Base-by-base conservation (phyloP, 768 basidiomycete species). In the Sarcodon aspratus region DNA sequence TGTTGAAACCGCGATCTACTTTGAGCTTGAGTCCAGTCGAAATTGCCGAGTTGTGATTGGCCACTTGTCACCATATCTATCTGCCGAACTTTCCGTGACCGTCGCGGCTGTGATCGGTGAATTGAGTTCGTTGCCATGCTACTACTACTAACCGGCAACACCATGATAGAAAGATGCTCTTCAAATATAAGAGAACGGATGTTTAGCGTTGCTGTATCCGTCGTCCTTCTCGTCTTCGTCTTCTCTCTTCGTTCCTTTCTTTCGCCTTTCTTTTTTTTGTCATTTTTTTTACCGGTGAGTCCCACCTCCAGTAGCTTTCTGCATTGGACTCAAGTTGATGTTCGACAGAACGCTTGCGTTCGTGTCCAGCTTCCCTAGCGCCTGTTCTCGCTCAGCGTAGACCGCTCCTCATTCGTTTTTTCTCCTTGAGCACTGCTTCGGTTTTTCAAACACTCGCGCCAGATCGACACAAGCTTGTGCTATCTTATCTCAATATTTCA, bases 381-480 rank as follows among this genome's bases (percentile, higher is more conserved):
- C 82, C 73, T 80, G 80, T 79, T 77, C 69, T 52, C 65, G 54
- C 66, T 65, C 65, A 78, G 82, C 81, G 81, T 84, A 76, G 80
- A 85, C 68, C 81, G 82, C 82, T 79, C 60, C 51, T 65, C 63
- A 59, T 58, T 60, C 50, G 50, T 63, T 48, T 75, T n/a, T 73
- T 76, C 72, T 59, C 53, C 61, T 60, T 59, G 79, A 60, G 21
- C 21, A 27, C 21, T 27, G 21, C 21, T 27, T 27, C 5, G 21
- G 21, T 27, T 27, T 27, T 27, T 27, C n/a, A 27, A 3, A 27
- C 21, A 27, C 21, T 27, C 21, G 21, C 21, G 21, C 21, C 21
- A 27, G n/a, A n/a, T n/a, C n/a, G n/a, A n/a, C n/a, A 27, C 21
- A 27, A 27, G 21, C 5, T 27, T 27, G 21, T 5, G 21, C n/a